Conservation (phyloP, 139 green algal genomes). For the Chlorella sp. region DNA sequence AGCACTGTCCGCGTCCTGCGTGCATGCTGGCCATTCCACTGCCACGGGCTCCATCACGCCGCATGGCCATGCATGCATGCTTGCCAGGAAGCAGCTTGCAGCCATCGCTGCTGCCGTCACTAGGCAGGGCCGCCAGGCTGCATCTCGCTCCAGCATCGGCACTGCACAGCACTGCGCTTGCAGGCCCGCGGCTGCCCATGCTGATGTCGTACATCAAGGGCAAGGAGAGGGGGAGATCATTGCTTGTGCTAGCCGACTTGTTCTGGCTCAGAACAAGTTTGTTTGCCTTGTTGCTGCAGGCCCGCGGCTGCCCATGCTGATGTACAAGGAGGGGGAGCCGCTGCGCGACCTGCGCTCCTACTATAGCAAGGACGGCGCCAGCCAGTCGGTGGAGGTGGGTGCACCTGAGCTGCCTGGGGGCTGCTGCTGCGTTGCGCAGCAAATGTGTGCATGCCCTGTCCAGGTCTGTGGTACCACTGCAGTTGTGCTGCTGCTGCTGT, state of each 20-base stretch:
- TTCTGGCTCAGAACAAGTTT: too few species aligned
- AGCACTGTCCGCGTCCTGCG: too few species aligned
- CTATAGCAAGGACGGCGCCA: conserved; percentile 17
- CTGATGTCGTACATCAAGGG: too few species aligned
- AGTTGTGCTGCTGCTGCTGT: neutral
- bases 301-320: conserved; percentile 39
- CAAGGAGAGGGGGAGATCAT: too few species aligned
- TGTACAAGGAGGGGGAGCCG: conserved; percentile 56
- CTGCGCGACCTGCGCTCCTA: conserved; percentile 43
- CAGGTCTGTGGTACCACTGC: too few species aligned
- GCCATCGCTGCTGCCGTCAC: neutral
- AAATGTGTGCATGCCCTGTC: neutral
- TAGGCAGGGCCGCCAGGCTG: neutral
- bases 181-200: too few species aligned
- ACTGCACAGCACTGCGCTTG: too few species aligned
- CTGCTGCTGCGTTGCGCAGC: neutral
- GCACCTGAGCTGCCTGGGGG: neutral
- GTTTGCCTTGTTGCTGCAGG: conserved; percentile 5
- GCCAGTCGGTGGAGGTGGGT: conserved; percentile 40
- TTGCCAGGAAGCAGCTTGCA: neutral
- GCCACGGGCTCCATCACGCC: too few species aligned
- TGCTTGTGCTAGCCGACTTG: too few species aligned
- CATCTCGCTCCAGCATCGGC: neutral
- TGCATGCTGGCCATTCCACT: too few species aligned
- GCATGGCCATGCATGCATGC: neutral